A percentile compares a stretch with the other conserved stretches of the same genome.
phyloP scores from a whole-genome alignment of 2,329 filamentous ascomycete species.

The Orbilia blumenaviensis region DNA sequence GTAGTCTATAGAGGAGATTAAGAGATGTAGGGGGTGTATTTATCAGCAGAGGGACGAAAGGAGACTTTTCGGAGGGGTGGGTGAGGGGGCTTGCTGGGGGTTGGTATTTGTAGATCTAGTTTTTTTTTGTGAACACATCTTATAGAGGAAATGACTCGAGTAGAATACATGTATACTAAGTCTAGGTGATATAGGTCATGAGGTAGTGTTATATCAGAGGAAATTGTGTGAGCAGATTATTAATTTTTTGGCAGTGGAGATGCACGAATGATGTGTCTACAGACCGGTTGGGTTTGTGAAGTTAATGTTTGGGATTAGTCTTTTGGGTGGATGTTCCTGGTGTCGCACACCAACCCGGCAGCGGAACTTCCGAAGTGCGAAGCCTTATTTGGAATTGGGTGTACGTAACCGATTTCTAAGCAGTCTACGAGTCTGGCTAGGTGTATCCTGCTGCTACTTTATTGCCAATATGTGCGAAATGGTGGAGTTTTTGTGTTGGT shows the following conservation, averaged over 20 bases:
- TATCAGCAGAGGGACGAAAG: constrained; percentile 51
- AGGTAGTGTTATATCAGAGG: background rate
- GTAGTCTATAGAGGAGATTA: background rate
- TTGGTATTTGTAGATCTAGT: background rate
- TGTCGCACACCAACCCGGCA: background rate
- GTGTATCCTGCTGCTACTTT: background rate
- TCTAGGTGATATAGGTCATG: no score
- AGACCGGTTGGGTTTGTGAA: background rate
- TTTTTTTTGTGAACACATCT: background rate
- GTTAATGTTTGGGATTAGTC: background rate
- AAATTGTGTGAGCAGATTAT: background rate
- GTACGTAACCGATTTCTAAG: background rate
- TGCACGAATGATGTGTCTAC: background rate
- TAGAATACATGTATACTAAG: background rate
- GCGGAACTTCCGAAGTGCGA: constrained; percentile 32
- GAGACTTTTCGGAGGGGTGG: constrained; percentile 53
- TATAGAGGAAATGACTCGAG: background rate
- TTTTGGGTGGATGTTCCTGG: constrained; percentile 1
- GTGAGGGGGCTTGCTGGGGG: constrained; percentile 21
- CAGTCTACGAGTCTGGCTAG: background rate
- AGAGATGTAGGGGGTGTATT: constrained; percentile 17
- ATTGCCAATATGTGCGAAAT: background rate
- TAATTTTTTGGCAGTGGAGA: background rate
- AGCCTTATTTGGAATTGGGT: background rate
- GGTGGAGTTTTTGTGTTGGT: constrained; percentile 10